These are phyloP conservation scores for Aspergillus brasiliensis DNA, from an alignment of 2,329 filamentous ascomycete species.

Conservation along the genomic window DNA sequence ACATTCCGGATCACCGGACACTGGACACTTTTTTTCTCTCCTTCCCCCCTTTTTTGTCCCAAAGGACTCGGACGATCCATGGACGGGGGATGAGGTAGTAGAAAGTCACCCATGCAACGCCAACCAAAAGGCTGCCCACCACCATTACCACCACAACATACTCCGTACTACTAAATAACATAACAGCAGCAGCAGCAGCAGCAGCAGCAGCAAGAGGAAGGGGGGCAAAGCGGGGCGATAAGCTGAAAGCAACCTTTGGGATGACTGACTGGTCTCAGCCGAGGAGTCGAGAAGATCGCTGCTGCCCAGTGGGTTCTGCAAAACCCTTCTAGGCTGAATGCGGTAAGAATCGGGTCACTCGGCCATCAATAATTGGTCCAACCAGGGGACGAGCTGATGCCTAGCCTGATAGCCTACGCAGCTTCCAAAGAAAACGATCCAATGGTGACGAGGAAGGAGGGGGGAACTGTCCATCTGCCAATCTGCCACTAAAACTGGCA, in stretches of 20 bases:
- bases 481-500: constrained; percentile 9
- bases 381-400: constrained; percentile 15
- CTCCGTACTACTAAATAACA: not conserved
- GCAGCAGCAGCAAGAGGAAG: constrained; percentile 6
- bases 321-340: constrained; percentile 20
- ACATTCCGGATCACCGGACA: not conserved
- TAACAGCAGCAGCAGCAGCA: not conserved
- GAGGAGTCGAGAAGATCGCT: constrained; percentile 21
- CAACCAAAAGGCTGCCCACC: not conserved
- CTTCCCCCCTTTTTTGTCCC: not conserved
- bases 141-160: not conserved
- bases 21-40: not conserved
- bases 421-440: constrained; percentile 15
- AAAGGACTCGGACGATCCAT: constrained; percentile 7
- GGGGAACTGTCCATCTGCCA: not conserved
- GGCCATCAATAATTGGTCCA: constrained; percentile 14
- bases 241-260: constrained; percentile 8
- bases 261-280: constrained; percentile 23
- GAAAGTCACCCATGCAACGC: constrained; percentile 6
- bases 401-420: constrained; percentile 21
- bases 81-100: constrained; percentile 3
- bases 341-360: constrained; percentile 8
- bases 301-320: constrained; percentile 15
- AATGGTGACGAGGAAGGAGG: not conserved
- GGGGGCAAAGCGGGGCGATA: constrained; percentile 23